A percentile compares a stretch with the other conserved stretches of the same genome.
Evolutionary conservation across 2,329 filamentous ascomycete genomes (phyloP).

Genomic region (Capronia americana): DNA sequence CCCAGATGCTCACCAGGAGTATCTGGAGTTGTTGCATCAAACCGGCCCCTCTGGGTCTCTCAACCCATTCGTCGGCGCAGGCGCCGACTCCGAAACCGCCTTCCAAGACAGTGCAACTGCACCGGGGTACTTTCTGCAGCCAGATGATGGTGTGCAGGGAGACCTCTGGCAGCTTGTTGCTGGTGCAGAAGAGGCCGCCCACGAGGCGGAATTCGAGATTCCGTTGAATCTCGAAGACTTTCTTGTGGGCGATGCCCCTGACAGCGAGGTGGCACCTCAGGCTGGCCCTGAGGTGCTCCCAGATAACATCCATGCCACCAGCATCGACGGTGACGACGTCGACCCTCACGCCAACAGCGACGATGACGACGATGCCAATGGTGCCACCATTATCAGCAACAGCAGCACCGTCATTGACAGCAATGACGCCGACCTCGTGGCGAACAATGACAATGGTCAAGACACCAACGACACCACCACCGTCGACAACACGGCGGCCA

Average conservation of each 20-base stretch:
- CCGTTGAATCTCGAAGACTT: background rate
- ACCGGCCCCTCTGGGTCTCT: conserved; percentile 17
- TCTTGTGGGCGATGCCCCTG: background rate
- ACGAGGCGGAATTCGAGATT: conserved; percentile 7
- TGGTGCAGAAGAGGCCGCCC: conserved; percentile 11
- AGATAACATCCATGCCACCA: background rate
- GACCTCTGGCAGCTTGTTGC: conserved; percentile 12
- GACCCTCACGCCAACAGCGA: background rate
- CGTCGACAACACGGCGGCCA: background rate
- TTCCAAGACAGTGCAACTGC: conserved; percentile 1
- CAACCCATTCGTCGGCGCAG: conserved; percentile 3
- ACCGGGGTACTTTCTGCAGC: background rate
- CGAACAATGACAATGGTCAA: background rate
- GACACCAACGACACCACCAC: conserved; percentile 1
- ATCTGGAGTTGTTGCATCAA: conserved; percentile 19
- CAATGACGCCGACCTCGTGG: background rate
- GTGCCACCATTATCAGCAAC: background rate
- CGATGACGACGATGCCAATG: conserved; percentile 1
- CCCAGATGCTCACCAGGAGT: conserved; percentile 22
- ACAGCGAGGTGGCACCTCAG: conserved; percentile 17
- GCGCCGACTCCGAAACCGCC: conserved; percentile 5
- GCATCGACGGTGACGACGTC: conserved; percentile 3
- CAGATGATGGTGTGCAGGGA: conserved; percentile 2
- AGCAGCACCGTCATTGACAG: background rate
- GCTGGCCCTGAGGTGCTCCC: conserved; percentile 16